Evolutionary conservation across 225 moss, liverwort and hornwort species (phyloP).

Genomic region (Takakia lepidozioides): DNA sequence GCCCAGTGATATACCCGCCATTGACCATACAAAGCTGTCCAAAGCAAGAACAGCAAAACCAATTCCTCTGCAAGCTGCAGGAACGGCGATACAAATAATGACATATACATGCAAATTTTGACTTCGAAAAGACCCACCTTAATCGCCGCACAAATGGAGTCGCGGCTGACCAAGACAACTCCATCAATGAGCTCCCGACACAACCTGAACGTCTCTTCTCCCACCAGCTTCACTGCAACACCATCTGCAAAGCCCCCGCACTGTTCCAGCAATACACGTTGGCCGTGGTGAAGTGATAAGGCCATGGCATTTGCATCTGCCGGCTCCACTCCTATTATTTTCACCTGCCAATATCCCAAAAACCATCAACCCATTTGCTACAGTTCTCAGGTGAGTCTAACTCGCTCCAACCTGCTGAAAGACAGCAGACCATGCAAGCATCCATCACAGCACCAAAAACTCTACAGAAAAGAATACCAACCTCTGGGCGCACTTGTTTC

Average conservation of each 20-base stretch:
- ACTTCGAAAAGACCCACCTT: too few relatives aligned
- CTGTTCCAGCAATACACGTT: slow-evolving; percentile 70
- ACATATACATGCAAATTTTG: too few relatives aligned
- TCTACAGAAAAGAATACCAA: too few relatives aligned
- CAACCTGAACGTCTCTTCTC: slow-evolving; percentile 84
- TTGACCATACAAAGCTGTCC: too few relatives aligned
- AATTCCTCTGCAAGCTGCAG: too few relatives aligned
- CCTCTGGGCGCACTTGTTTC: slow-evolving; percentile 87
- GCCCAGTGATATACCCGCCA: too few relatives aligned
- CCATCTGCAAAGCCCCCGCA: slow-evolving; percentile 95
- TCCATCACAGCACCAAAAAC: too few relatives aligned
- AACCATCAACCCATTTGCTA: background rate
- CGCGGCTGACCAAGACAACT: slow-evolving; percentile 81
- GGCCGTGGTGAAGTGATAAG: slow-evolving; percentile 76
- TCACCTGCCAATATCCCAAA: slow-evolving; percentile 37
- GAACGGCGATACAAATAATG: too few relatives aligned
- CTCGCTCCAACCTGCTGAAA: too few relatives aligned
- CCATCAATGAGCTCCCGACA: slow-evolving; percentile 88
- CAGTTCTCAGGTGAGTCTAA: too few relatives aligned
- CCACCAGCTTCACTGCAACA: slow-evolving; percentile 91
- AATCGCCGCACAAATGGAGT: slow-evolving; percentile 91
- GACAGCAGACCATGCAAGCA: too few relatives aligned
- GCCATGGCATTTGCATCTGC: slow-evolving; percentile 97
- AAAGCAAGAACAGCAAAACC: too few relatives aligned
- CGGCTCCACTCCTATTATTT: slow-evolving; percentile 91